A percentile compares a stretch with the other conserved stretches of the same genome.
phyloP scores from a whole-genome alignment of 2,329 filamentous ascomycete genomes.

The Herpotrichia juniperi region DNA sequence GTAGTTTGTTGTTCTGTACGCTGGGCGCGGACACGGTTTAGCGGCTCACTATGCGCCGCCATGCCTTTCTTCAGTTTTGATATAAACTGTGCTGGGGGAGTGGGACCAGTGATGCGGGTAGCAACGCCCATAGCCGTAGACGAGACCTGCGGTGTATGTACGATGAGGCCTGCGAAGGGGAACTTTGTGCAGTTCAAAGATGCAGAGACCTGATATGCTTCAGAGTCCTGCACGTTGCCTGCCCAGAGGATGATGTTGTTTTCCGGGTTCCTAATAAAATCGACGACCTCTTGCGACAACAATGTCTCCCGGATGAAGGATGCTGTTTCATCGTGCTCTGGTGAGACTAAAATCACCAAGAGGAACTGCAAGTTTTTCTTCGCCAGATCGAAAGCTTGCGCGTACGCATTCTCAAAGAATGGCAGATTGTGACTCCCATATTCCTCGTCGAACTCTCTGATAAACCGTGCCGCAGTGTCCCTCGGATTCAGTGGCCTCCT shows the following conservation, averaged over 20 bases:
- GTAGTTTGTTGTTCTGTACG: slow-evolving; percentile 80
- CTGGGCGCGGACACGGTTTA: slow-evolving; percentile 76
- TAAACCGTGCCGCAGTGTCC: slow-evolving; percentile 87
- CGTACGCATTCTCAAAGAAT: slow-evolving; percentile 88
- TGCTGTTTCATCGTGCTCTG: slow-evolving; percentile 91
- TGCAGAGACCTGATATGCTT: slow-evolving; percentile 90
- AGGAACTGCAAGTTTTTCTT: slow-evolving; percentile 93
- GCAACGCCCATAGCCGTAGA: slow-evolving; percentile 90
- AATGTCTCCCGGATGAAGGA: slow-evolving; percentile 83
- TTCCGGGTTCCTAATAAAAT: slow-evolving; percentile 73
- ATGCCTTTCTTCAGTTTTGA: slow-evolving; percentile 77
- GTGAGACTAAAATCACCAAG: slow-evolving; percentile 84
- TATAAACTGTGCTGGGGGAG: slow-evolving; percentile 72
- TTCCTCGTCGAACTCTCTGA: slow-evolving; percentile 93
- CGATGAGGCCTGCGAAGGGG: slow-evolving; percentile 85
- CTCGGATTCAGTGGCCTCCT: slow-evolving; percentile 80
- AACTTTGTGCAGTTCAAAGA: slow-evolving; percentile 91
- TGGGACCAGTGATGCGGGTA: slow-evolving; percentile 75
- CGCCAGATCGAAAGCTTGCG: slow-evolving; percentile 86
- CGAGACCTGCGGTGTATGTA: slow-evolving; percentile 83
- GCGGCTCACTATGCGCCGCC: slow-evolving; percentile 74
- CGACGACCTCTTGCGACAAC: slow-evolving; percentile 73
- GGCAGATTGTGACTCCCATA: slow-evolving; percentile 76
- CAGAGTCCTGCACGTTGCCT: slow-evolving; percentile 89
- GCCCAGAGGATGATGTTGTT: slow-evolving; percentile 91